Evolutionary conservation across 169 alveolate species (phyloP).

Genomic region (Amoebophrya sp.): DNA sequence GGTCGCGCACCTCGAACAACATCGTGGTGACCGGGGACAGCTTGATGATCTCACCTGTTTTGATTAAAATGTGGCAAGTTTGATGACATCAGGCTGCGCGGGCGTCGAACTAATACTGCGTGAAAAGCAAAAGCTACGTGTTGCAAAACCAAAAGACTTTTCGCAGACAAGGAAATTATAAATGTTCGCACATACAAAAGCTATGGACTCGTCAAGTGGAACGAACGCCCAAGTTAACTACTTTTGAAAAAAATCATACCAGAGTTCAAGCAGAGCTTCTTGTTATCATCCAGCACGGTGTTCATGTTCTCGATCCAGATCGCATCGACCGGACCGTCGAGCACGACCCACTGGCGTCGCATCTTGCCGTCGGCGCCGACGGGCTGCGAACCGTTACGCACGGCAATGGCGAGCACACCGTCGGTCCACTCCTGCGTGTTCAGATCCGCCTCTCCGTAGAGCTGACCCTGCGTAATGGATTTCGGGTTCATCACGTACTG

Average conservation of each 20-base stretch:
- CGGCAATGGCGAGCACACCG: constrained; percentile 73
- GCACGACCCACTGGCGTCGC: constrained; percentile 78
- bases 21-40: constrained; percentile 79
- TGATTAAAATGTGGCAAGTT: neutral
- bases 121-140: neutral
- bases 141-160: too few relatives aligned
- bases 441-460: constrained; percentile 76
- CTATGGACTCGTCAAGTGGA: too few relatives aligned
- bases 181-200: too few relatives aligned
- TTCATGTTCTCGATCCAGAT: constrained; percentile 92
- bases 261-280: constrained; percentile 79
- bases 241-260: too few relatives aligned
- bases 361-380: constrained; percentile 46
- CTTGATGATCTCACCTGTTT: constrained; percentile 70
- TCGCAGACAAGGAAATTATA: too few relatives aligned
- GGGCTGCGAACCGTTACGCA: constrained; percentile 63
- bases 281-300: constrained; percentile 87
- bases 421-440: constrained; percentile 79
- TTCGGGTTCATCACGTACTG: constrained; percentile 74
- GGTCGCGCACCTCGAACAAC: constrained; percentile 77
- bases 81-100: neutral
- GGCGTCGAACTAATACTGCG: neutral
- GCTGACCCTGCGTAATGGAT: constrained; percentile 70
- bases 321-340: constrained; percentile 94
- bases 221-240: too few relatives aligned